Conservation (phyloP, 2,329 filamentous ascomycete genomes). For the Fusarium chuoi region DNA sequence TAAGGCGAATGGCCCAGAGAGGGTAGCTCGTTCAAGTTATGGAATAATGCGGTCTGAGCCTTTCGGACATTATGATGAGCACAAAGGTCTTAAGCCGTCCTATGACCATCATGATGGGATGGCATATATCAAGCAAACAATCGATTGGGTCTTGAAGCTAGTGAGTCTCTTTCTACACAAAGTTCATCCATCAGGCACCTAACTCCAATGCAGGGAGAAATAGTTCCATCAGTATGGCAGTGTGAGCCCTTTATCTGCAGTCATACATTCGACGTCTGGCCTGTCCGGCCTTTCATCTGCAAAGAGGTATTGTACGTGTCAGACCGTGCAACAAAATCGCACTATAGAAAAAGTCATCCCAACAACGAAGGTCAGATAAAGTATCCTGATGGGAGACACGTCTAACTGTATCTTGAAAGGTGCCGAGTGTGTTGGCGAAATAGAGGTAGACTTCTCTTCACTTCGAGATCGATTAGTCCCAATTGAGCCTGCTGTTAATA, state of each 20-base stretch:
- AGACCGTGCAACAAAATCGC: not conserved
- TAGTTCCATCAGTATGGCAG: not conserved
- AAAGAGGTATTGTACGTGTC: not conserved
- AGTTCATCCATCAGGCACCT: rapidly evolving
- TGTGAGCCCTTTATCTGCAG: not conserved
- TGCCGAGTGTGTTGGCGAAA: not conserved
- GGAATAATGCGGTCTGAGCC: not conserved
- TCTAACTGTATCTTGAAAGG: not conserved
- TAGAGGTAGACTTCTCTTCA: not conserved
- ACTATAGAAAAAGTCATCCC: not conserved
- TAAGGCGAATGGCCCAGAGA: not conserved
- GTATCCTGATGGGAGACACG: rapidly evolving
- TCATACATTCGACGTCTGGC: not conserved
- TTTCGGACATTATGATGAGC: not conserved
- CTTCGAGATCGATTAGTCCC: not conserved
- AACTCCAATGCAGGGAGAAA: not conserved
- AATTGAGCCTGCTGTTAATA: not conserved
- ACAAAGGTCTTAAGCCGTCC: rapidly evolving
- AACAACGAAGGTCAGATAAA: not conserved
- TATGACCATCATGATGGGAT: not conserved
- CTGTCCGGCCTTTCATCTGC: not conserved
- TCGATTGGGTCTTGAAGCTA: not conserved
- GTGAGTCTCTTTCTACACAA: rapidly evolving
- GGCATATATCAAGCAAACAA: not conserved
- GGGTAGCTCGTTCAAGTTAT: constrained; percentile 1